Percentiles rank a stretch among this genome's conserved stretches.
Conservation (phyloP, 257 asterid genomes). For the Fraxinus excelsior region DNA sequence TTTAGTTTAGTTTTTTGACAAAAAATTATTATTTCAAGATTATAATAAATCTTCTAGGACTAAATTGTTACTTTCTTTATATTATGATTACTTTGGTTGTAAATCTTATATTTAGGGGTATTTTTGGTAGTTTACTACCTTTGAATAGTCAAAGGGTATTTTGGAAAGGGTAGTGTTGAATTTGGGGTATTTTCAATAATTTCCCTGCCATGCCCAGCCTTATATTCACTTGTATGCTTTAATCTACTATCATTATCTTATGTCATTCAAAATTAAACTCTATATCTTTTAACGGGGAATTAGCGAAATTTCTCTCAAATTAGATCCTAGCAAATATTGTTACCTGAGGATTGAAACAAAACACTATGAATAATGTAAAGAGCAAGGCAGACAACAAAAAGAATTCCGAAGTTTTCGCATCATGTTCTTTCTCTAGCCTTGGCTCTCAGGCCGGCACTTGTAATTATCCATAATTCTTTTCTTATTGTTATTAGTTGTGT, state of each 20-base stretch:
- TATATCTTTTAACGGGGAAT: neutral
- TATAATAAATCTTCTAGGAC: no score
- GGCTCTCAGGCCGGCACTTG: conserved; percentile 92
- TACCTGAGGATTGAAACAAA: neutral
- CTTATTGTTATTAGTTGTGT: neutral
- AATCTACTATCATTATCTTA: neutral
- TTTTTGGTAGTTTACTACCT: no score
- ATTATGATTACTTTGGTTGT: no score
- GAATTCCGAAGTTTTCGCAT: conserved; percentile 67
- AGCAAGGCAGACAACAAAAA: conserved; percentile 24
- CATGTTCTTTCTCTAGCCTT: conserved; percentile 80
- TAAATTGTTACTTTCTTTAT: no score
- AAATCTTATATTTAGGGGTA: no score
- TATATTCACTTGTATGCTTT: neutral
- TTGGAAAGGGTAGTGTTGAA: no score
- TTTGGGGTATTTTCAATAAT: no score
- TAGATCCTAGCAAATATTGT: neutral
- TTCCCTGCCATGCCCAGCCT: neutral
- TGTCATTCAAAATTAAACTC: neutral
- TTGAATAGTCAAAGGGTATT: no score
- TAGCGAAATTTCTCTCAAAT: neutral
- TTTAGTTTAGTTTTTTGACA: no score
- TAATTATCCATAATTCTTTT: conserved; percentile 32
- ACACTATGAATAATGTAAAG: neutral
- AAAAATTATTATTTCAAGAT: no score